These are phyloP conservation scores for Macadamia integrifolia DNA, from an alignment of 164 flowering plant species.

Conservation along the genomic window DNA sequence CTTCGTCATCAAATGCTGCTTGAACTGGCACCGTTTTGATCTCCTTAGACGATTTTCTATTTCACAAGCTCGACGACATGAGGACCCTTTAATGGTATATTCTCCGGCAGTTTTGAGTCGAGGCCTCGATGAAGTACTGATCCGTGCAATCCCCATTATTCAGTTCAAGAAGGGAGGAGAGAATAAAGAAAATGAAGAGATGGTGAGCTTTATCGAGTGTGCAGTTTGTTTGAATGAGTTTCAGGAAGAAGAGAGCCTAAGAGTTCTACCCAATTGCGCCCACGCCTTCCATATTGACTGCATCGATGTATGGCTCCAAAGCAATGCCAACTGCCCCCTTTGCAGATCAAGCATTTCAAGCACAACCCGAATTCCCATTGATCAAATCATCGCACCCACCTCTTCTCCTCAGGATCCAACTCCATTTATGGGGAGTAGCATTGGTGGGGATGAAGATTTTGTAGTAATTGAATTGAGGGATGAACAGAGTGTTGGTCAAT, in stretches of 20 bases:
- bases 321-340: constrained; percentile 83
- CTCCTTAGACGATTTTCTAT: constrained; percentile 44
- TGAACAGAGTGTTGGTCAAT: constrained; percentile 18
- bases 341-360: constrained; percentile 72
- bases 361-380: constrained; percentile 15
- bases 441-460: constrained; percentile 44
- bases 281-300: constrained; percentile 92
- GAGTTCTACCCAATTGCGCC: constrained; percentile 63
- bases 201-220: constrained; percentile 45
- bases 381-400: constrained; percentile 33
- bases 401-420: constrained; percentile 34
- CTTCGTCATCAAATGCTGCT: constrained; percentile 90
- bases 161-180: constrained; percentile 37
- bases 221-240: constrained; percentile 87
- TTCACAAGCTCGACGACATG: constrained; percentile 22
- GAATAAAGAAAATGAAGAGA: constrained; percentile 20
- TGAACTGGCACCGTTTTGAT: constrained; percentile 60
- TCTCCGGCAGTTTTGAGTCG: constrained; percentile 27
- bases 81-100: constrained; percentile 29
- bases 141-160: constrained; percentile 65
- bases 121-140: constrained; percentile 69
- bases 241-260: constrained; percentile 67
- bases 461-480: constrained; percentile 58
- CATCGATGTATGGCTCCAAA: constrained; percentile 95
- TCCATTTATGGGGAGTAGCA: constrained; percentile 20